phyloP scores from a whole-genome alignment of 176 grass and related monocot species.

The Oropetium thomaeum region DNA sequence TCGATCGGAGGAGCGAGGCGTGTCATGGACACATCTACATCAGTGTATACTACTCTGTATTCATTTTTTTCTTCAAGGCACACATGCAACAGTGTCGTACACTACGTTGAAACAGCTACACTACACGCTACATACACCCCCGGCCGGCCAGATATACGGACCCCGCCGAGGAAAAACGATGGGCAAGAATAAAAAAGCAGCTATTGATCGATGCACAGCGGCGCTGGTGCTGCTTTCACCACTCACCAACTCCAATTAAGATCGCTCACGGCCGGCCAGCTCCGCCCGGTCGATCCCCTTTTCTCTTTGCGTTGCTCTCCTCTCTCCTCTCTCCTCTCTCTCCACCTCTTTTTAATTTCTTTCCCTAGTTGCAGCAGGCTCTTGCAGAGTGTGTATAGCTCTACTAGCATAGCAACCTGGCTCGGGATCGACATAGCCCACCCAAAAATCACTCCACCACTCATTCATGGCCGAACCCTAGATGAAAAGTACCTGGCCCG shows the following conservation, averaged over 20 bases:
- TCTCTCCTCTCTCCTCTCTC: background rate
- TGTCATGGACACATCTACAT: background rate
- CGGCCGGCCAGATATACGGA: slow-evolving; percentile 32
- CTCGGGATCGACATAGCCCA: background rate
- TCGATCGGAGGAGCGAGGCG: background rate
- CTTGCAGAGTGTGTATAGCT: background rate
- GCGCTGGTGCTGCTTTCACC: slow-evolving; percentile 25
- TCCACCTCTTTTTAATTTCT: background rate
- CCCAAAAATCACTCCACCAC: slow-evolving; percentile 36
- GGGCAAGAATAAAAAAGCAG: slow-evolving; percentile 18
- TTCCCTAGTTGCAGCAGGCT: background rate
- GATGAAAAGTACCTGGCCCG: slow-evolving; percentile 20
- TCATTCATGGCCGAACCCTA: slow-evolving; percentile 45
- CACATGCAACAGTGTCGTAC: slow-evolving; percentile 50
- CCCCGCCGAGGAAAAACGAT: slow-evolving; percentile 23
- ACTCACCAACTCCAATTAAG: slow-evolving; percentile 65
- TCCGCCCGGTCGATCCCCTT: background rate
- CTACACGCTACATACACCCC: no score
- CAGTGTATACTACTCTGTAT: background rate
- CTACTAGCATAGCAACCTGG: background rate
- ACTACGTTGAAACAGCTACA: slow-evolving; percentile 2
- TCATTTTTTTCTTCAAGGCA: slow-evolving; percentile 41
- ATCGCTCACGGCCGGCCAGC: slow-evolving; percentile 8
- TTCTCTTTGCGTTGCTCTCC: background rate
- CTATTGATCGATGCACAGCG: no score